Evolutionary conservation across 495 filamentous ascomycete genomes (phyloP).

Genomic region (Halenospora varia): DNA sequence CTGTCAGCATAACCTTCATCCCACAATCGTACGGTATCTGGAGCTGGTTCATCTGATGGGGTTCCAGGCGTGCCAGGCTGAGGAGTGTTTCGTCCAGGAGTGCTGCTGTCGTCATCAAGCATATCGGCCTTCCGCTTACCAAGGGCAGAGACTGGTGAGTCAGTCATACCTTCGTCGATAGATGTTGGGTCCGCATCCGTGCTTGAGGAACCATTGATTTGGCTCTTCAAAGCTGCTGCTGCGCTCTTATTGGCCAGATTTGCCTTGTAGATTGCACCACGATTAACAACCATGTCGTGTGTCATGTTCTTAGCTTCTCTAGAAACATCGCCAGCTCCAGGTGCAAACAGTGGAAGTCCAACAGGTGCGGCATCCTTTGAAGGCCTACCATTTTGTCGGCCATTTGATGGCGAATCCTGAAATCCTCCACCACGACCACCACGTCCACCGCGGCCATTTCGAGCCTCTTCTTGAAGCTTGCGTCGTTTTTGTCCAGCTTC

Average conservation of each 20-base stretch:
- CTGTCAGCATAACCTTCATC: conserved; percentile 91
- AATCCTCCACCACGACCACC: conserved; percentile 38
- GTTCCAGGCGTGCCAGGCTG: conserved; percentile 42
- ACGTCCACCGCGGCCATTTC: conserved; percentile 38
- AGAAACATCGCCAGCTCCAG: conserved; percentile 56
- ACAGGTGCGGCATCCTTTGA: conserved; percentile 12
- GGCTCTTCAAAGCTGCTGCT: conserved; percentile 81
- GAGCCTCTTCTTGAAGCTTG: conserved; percentile 65
- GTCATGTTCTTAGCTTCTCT: conserved; percentile 59
- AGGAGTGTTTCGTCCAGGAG: conserved; percentile 52
- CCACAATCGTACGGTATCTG: conserved; percentile 88
- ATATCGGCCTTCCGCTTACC: conserved; percentile 55
- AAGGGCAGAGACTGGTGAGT: conserved; percentile 34
- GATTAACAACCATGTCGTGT: conserved; percentile 86
- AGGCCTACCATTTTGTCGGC: conserved; percentile 17
- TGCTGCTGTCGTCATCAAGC: conserved; percentile 52
- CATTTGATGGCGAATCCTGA: conserved; percentile 22
- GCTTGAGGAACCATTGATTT: conserved; percentile 43
- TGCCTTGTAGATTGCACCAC: conserved; percentile 65
- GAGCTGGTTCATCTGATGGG: conserved; percentile 54
- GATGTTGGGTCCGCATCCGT: background rate
- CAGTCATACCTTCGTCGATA: conserved; percentile 19
- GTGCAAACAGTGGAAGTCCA: conserved; percentile 28
- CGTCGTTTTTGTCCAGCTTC: conserved; percentile 74
- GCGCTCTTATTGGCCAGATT: conserved; percentile 93